Evolutionary conservation across 2,329 filamentous ascomycete species (phyloP), one percentile per base, ranked within the genome.

Genomic region (Ceratocystis lukuohia): DNA sequence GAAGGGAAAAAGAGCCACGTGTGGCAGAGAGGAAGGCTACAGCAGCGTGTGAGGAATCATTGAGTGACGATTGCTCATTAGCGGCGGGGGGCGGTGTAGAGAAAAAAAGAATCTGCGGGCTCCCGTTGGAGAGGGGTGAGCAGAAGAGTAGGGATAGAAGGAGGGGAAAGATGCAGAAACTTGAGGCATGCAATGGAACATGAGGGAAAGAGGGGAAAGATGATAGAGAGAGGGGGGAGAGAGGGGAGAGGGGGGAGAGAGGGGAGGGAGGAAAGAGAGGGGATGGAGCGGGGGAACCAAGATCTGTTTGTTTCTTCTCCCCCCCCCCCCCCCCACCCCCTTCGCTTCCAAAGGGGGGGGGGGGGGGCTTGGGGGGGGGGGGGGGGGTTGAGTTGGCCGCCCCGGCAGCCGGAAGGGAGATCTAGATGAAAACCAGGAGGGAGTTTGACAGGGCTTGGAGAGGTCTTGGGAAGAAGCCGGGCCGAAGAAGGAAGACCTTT

Each of bases 91-190:
- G 50, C 50, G 50, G 20, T 28, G 50, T 25, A 56, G 50, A 56
- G 50, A 10, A 25, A 28, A 25, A 10, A 25, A 33, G 30, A 33
- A 33, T 33, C 50, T 56, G 50, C 50, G 50, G 50, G 50, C 50
- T 56, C 50, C 50, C 50, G 50, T 56, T 56, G 20, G 50, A 28
- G 25, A 56, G 50, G 50, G 50, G 50, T 56, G 50, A 17, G n/a
- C 25, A 25, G n/a, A 56, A 56, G 20, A 56, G 15, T 10, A 56
- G 50, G 6, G 50, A 25, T 17, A 25, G 10, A 28, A 25, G 50
- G 20, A 8, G 28, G 20, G 25, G 20, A 28, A 25, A 28, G 50
- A 56, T 28, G 25, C 20, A 56, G 20, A 46, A 46, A 46, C 30
- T 33, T 46, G 44, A 53, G 20, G 50, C 20, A 56, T 25, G 20